Base-by-base conservation (phyloP, 768 basidiomycete species). In the Mycena sanguinolenta region DNA sequence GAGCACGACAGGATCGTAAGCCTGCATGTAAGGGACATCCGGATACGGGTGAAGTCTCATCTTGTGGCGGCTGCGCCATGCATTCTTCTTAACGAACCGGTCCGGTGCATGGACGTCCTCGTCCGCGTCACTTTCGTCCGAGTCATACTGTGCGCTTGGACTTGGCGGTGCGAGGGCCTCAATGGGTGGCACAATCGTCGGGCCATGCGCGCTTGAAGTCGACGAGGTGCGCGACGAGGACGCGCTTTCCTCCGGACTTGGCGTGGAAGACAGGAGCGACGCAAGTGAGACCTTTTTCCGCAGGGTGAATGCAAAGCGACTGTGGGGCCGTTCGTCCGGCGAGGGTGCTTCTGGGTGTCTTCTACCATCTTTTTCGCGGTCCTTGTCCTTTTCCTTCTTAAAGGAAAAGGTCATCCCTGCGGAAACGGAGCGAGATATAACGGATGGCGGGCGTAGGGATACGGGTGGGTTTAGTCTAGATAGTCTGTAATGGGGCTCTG, bases 1-100 rank as follows among this genome's bases (percentile, higher is more conserved):
- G 21, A 91, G 77, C 14, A 85, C 77, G 32, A 87, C 80, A 28
- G 84, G 81, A 61, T 90, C 88, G 70, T 92, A 92, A 0, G 91
- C 82, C 72, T 90, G 91, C 90, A 92, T 89, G 75, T 92, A 92
- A 1, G 88, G 86, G 17, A 85, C 88, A 8, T 84, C 82, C 3
- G 83, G 75, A 70, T 88, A 89, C 3, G 90, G 88, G 73, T 92
- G 91, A 27, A 89, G 76, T 65, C 80, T 88, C 84, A 88, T 86
- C 50, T 82, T 84, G 39, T 79, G 73, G 38, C 83, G 81, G n/a
- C 75, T 82, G 36, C 80, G 73, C 85, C 85, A 87, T 2, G 74
- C 75, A 27, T 78, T 79, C 74, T 82, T 84, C 38, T 74, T 76
- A 25, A 79, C 73, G 69, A 80, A 81, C 27, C 69, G 71, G 27